Conservation (phyloP, 208 protist genomes). For the Phytomonas francai region DNA sequence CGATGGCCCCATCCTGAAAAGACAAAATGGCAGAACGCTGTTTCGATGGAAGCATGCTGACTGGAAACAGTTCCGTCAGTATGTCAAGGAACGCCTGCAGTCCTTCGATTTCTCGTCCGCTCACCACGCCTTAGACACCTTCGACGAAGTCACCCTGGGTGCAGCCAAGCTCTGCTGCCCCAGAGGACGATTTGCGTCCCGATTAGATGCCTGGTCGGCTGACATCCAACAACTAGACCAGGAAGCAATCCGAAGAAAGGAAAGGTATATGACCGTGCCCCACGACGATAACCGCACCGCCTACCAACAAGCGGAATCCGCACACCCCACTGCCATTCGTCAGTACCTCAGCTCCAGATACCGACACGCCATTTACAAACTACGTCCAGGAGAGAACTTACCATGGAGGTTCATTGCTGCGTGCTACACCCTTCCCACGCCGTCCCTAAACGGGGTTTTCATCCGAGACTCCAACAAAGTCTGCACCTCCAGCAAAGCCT, state of each 20-base stretch:
- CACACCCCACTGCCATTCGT: background rate
- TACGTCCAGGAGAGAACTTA: no score
- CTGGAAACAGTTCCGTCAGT: no score
- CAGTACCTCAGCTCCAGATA: background rate
- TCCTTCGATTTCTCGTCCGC: background rate
- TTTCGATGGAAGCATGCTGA: background rate
- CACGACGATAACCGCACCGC: background rate
- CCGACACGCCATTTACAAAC: no score
- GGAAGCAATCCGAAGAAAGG: background rate
- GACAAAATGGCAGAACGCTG: slow-evolving; percentile 79
- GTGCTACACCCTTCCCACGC: background rate
- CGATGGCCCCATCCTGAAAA: background rate
- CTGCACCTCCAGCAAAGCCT: background rate
- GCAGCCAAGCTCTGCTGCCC: no score
- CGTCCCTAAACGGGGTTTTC: background rate
- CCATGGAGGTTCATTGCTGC: background rate
- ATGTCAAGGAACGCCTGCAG: background rate
- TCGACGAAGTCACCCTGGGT: no score
- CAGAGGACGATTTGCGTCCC: no score
- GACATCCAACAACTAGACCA: background rate
- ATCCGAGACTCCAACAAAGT: background rate
- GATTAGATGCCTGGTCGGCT: background rate
- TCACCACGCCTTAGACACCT: background rate
- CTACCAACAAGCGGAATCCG: background rate
- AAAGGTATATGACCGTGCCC: background rate